Evolutionary conservation across 164 flowering plant genomes (phyloP), one percentile per base, ranked within the genome.

Genomic region (Malania oleifera): DNA sequence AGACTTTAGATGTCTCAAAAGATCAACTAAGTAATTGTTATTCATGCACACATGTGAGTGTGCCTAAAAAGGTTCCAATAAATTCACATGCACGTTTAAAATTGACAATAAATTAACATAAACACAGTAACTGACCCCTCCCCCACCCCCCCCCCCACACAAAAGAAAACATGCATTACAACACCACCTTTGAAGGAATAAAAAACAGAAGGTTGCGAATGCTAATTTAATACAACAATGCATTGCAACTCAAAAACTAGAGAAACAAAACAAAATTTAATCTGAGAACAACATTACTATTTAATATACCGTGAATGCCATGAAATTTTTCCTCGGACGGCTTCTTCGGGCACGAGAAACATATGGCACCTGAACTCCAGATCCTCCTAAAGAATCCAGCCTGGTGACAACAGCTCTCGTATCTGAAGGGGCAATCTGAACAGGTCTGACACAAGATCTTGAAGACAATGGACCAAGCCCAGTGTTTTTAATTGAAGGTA

Each of bases 331-430:
- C 71, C 99, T 78, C 6, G 99, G 97, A 29, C 99, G 96, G 59
- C 97, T 77, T 76, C 99, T 82, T 66, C 92, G 75, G 51, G 81
- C 58, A 54, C 95, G 71, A 48, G 80, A 85, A 74, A 83, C 93
- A 79, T 67, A 82, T 15, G 99, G 99, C 67, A 90, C 75, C 54
- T 78, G 87, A 70, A 93, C 71, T 27, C 89, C 88, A 59, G 84
- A 78, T 57, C 96, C 96, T 59, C 93, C 97, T 67, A 90, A 65
- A 55, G 95, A 82, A 58, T 83, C 95, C 65, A 73, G 60, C 73
- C 96, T 70, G 7, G 82, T 80, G 52, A 80, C 68, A 52, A 76
- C 28, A 46, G 69, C 62, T 71, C 70, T 71, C 53, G 66, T 68
- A 47, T 69, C 73, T 27, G 73, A 71, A 59, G 62, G 56, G 47